Evolutionary conservation across 2,329 filamentous ascomycete species (phyloP).

Genomic region (Calonectria multiphialidica): DNA sequence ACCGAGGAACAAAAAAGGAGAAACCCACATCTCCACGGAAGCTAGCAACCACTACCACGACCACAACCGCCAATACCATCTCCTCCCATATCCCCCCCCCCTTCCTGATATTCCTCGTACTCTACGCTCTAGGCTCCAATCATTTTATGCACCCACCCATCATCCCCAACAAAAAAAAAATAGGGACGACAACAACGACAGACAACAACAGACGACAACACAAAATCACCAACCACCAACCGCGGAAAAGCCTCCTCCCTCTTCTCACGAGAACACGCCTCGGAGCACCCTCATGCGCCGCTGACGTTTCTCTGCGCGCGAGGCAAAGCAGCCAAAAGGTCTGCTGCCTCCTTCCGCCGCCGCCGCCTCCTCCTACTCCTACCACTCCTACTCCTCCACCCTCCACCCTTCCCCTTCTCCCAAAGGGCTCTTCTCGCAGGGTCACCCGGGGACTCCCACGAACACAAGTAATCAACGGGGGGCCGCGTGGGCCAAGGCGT

Average conservation of each 20-base stretch:
- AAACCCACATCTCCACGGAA: not conserved
- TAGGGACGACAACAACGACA: not conserved
- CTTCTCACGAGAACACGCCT: conserved; percentile 9
- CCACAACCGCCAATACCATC: not conserved
- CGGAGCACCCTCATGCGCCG: not conserved
- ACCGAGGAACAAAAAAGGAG: no score
- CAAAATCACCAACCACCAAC: no score
- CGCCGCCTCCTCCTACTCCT: no score
- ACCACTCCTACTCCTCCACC: no score
- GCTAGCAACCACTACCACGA: not conserved
- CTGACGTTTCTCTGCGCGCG: not conserved
- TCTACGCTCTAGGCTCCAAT: no score
- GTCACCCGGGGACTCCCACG: conserved; percentile 12
- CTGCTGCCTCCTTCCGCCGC: conserved; percentile 11
- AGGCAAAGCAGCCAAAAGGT: not conserved
- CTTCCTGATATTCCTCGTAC: no score
- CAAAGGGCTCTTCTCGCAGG: not conserved
- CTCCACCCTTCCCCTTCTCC: no score
- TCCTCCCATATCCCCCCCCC: no score
- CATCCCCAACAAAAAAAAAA: conserved; percentile 5
- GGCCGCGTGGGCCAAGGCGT: conserved; percentile 17
- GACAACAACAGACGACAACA: not conserved
- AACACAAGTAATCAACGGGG: not conserved
- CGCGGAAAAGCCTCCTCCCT: no score
- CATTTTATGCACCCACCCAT: not conserved